Base-by-base conservation (phyloP, 75 land plant species). In the Selaginella moellendorffii region DNA sequence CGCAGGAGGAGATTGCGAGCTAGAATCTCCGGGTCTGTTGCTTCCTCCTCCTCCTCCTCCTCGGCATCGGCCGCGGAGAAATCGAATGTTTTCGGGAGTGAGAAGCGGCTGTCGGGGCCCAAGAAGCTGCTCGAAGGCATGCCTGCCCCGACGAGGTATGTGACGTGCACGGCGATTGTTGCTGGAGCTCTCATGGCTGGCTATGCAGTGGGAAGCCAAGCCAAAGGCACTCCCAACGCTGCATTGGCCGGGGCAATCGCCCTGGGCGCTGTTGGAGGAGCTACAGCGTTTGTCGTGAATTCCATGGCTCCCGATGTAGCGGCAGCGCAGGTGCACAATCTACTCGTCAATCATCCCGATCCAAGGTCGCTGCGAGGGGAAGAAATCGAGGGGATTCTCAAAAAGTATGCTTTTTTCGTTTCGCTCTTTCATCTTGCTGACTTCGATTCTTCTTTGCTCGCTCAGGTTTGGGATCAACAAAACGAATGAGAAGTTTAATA, bases 391-490 rank as follows among this genome's bases (percentile, higher is more conserved):
- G 72, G 30, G 12, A 76, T 92, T 63, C 75, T 80, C 0, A 56
- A 61, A 8, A 88, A 73, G 97, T 91, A 65, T 31, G 79, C 23
- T 8, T 10, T 54, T 14, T 14, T 24, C n/a, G 67, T 25, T 31
- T 67, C 0, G 9, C 18, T 23, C 10, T 14, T 36, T 36, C 10
- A 36, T 14, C 46, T 30, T 29, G 1, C 1, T 29, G 1, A 64
- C 23, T 30, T 64, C 17, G 1, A 25, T 21, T 60, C 20, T 67
- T 46, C 28, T 62, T 8, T 2, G 63, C 14, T 62, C 2, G 18
- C 46, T 5, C 76, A 91, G 97, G 56, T 92, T 71, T 75, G 98
- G 96, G 9, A 85, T 93, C n/a, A 83, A 81, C 81, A 83, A 80
- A 66, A 82, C 82, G 30, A 77, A 93, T 63, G 87, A 81, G 25